Conservation (phyloP, 108 stramenopile genomes). For the Pseudonitzschia delicatissima region DNA sequence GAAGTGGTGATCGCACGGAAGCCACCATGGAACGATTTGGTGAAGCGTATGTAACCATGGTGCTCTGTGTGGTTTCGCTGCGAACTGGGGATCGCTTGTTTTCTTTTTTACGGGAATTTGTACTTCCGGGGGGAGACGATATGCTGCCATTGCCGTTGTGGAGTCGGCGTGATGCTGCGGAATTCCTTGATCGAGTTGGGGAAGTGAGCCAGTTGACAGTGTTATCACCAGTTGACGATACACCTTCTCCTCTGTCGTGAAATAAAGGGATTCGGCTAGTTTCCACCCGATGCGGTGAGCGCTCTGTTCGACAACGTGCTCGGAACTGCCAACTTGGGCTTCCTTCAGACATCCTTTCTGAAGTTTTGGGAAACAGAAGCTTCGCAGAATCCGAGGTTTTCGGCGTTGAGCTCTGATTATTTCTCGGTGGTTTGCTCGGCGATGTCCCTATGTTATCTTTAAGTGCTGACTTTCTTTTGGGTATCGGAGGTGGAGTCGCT, state of each 20-base stretch:
- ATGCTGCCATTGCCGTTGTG: background rate
- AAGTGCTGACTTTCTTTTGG: background rate
- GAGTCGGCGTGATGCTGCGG: background rate
- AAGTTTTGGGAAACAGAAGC: background rate
- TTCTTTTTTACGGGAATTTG: background rate
- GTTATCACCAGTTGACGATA: background rate
- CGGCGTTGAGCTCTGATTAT: background rate
- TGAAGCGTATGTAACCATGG: background rate
- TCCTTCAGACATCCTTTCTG: background rate
- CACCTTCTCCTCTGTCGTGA: background rate
- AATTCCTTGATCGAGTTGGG: conserved; percentile 11
- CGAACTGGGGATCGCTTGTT: background rate
- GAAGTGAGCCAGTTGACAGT: background rate
- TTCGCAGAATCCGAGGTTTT: background rate
- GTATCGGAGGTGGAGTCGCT: background rate
- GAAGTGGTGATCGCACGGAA: background rate
- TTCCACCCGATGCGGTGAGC: background rate
- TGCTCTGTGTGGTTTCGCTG: background rate
- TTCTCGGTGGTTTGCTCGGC: background rate
- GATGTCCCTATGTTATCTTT: background rate
- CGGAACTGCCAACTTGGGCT: background rate
- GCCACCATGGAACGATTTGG: background rate
- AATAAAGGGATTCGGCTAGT: conserved; percentile 1
- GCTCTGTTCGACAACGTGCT: background rate
- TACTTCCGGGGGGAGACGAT: background rate